Evolutionary conservation across 2,329 filamentous ascomycete genomes (phyloP).

Genomic region (Calcarisporium arbuscula): DNA sequence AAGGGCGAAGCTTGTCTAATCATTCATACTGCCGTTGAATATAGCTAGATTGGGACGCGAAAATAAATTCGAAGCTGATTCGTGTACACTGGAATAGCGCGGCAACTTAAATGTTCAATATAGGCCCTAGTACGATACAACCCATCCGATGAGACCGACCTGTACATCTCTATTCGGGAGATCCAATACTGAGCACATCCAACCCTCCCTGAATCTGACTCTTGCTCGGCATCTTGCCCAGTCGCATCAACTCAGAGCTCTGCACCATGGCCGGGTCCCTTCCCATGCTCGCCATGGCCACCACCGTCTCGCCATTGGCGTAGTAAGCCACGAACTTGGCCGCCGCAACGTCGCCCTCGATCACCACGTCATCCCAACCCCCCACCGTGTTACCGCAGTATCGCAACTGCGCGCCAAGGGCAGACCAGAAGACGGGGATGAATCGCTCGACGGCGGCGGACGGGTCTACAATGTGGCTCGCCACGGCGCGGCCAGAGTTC

Average conservation of each 20-base stretch:
- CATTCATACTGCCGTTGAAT: too few species aligned
- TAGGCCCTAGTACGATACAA: not conserved
- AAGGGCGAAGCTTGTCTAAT: too few species aligned
- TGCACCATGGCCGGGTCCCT: constrained; percentile 83
- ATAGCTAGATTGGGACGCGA: too few species aligned
- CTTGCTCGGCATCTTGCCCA: constrained; percentile 78
- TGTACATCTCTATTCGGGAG: too few species aligned
- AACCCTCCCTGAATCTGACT: constrained; percentile 61
- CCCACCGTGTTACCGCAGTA: constrained; percentile 79
- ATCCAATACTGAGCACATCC: constrained; percentile 40
- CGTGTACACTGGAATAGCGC: too few species aligned
- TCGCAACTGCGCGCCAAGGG: constrained; percentile 78
- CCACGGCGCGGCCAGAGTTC: constrained; percentile 78
- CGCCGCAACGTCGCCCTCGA: constrained; percentile 71
- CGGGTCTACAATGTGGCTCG: constrained; percentile 66
- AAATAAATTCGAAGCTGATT: too few species aligned
- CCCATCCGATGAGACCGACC: not conserved
- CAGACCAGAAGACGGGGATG: constrained; percentile 96
- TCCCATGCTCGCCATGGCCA: constrained; percentile 87
- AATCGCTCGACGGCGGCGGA: constrained; percentile 58
- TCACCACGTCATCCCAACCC: constrained; percentile 81
- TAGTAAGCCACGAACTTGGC: constrained; percentile 88
- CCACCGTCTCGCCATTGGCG: constrained; percentile 74
- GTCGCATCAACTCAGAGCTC: constrained; percentile 76
- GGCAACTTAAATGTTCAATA: too few species aligned